Conservation (phyloP, 2,329 filamentous ascomycete species). For the Hortaea sp. region DNA sequence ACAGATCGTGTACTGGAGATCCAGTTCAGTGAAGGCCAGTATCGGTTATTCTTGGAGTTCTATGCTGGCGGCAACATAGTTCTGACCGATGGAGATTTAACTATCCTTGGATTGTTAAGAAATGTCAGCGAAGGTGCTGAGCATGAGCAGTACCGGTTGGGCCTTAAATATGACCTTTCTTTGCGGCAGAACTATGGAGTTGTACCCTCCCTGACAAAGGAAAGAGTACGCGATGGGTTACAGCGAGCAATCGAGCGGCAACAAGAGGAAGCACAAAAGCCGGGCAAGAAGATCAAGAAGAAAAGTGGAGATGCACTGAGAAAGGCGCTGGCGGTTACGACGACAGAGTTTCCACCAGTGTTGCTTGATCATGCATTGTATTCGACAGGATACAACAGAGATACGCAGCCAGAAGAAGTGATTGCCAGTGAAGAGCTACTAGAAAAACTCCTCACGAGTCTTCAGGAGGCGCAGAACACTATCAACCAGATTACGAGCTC, state of each 20-base stretch:
- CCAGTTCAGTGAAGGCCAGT: conserved; percentile 82
- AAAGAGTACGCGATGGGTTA: conserved; percentile 60
- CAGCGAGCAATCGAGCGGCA: conserved; percentile 54
- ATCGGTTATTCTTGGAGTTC: conserved; percentile 84
- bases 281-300: conserved; percentile 58
- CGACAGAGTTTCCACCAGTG: conserved; percentile 80
- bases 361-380: conserved; percentile 78
- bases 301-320: conserved; percentile 67
- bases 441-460: conserved; percentile 54
- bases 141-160: conserved; percentile 72
- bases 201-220: conserved; percentile 62
- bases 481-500: conserved; percentile 59
- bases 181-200: conserved; percentile 76
- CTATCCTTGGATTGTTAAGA: conserved; percentile 70
- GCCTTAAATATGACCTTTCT: conserved; percentile 67
- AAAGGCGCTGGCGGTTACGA: conserved; percentile 70
- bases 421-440: conserved; percentile 56
- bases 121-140: conserved; percentile 71
- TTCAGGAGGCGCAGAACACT: conserved; percentile 61
- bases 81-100: conserved; percentile 73
- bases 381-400: conserved; percentile 58
- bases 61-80: conserved; percentile 94
- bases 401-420: conserved; percentile 57
- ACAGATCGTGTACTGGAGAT: conserved; percentile 91
- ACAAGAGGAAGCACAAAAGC: conserved; percentile 37